Conservation (phyloP, 2,329 filamentous ascomycete genomes). For the Ceratocystis cubensis region DNA sequence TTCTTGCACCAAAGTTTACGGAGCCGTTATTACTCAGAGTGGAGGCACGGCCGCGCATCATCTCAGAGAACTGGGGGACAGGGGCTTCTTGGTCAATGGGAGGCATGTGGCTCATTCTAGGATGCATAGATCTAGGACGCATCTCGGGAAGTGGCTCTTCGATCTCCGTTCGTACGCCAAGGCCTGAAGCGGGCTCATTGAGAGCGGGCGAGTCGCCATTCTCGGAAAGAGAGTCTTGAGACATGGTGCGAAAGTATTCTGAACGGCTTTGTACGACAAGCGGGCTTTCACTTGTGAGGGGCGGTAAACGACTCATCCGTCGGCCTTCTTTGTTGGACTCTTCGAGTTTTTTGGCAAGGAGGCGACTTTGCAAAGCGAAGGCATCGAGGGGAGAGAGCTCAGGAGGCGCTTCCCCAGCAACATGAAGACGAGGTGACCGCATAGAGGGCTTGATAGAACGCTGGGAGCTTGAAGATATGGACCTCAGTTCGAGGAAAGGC, state of each 20-base stretch:
- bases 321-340: slow-evolving; percentile 61
- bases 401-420: slow-evolving; percentile 71
- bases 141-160: slow-evolving; percentile 43
- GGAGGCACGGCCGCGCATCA: slow-evolving; percentile 18
- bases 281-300: slow-evolving; percentile 69
- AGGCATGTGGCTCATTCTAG: slow-evolving; percentile 54
- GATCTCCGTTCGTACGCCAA: slow-evolving; percentile 43
- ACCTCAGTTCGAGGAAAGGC: slow-evolving; percentile 46
- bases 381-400: slow-evolving; percentile 90
- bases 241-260: slow-evolving; percentile 68
- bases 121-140: slow-evolving; percentile 62
- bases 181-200: slow-evolving; percentile 27
- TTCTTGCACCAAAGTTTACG: slow-evolving; percentile 39
- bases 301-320: slow-evolving; percentile 74
- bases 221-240: slow-evolving; percentile 42
- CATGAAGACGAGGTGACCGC: slow-evolving; percentile 61
- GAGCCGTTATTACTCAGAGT: slow-evolving; percentile 10
- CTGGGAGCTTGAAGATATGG: slow-evolving; percentile 41
- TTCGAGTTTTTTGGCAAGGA: slow-evolving; percentile 77
- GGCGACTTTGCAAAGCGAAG: slow-evolving; percentile 79
- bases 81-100: slow-evolving; percentile 30
- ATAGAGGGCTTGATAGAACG: slow-evolving; percentile 38
- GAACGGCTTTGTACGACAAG: slow-evolving; percentile 61
- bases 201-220: slow-evolving; percentile 23
- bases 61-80: slow-evolving; percentile 18